These are phyloP conservation scores for Fraxinus baroniana DNA, from an alignment of 305 asterid species.

Conservation along the genomic window DNA sequence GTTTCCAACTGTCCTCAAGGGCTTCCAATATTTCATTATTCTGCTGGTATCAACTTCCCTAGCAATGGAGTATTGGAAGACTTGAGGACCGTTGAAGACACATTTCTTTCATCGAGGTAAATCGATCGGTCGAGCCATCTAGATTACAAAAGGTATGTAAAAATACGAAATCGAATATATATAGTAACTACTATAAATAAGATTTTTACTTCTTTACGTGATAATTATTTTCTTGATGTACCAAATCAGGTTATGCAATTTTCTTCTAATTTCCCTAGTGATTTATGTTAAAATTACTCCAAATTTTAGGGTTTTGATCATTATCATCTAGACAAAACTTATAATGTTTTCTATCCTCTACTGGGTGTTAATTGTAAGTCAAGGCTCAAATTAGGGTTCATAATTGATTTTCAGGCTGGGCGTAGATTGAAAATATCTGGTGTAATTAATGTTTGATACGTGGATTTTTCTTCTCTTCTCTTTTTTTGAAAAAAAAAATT, in stretches of 20 bases:
- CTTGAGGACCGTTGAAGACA: constrained; percentile 26
- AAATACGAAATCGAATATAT: neutral
- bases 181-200: too few relatives aligned
- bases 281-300: neutral
- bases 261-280: neutral
- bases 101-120: neutral
- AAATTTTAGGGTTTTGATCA: neutral
- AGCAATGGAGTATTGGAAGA: constrained; percentile 33
- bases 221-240: neutral
- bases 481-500: too few relatives aligned
- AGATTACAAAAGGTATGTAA: neutral
- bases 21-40: constrained; percentile 36
- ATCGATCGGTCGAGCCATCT: neutral
- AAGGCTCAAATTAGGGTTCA: neutral
- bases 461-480: neutral
- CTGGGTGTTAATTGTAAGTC: neutral
- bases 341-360: neutral
- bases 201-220: neutral
- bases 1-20: constrained; percentile 42
- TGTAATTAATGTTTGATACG: neutral
- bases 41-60: neutral
- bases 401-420: neutral
- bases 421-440: neutral
- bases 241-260: neutral
- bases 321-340: neutral